These are phyloP conservation scores for Phytophthora ohioensis DNA, from an alignment of 352 stramenopile genomes.

Conservation along the genomic window DNA sequence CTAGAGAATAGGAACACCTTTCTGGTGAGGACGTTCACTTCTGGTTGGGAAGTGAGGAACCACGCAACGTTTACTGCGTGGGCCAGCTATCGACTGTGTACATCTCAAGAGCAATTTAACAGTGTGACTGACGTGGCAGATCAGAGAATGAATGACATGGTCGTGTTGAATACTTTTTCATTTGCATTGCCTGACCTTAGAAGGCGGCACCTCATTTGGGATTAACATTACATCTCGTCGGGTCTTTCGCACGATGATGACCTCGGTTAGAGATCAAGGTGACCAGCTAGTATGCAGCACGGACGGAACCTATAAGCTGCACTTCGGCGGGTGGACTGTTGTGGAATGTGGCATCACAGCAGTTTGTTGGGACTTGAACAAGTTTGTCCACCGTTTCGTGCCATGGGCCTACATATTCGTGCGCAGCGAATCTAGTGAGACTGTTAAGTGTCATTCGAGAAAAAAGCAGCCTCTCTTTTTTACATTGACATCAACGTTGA, in stretches of 20 bases:
- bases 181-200: background rate
- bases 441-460: background rate
- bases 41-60: constrained; percentile 5
- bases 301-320: background rate
- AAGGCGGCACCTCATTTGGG: background rate
- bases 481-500: background rate
- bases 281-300: background rate
- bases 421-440: background rate
- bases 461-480: background rate
- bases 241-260: background rate
- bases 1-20: background rate
- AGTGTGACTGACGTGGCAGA: too few species aligned
- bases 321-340: constrained; percentile 8
- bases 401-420: constrained; percentile 1
- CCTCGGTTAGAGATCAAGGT: background rate
- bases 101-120: too few species aligned
- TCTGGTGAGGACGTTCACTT: background rate
- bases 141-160: background rate
- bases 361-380: background rate
- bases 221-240: background rate
- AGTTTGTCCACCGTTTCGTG: background rate
- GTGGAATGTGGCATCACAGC: background rate
- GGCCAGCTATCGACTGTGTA: background rate
- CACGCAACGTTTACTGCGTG: constrained; percentile 2
- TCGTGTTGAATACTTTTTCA: background rate